These are phyloP conservation scores for Rhizopus delemar DNA, from an alignment of 371 early-diverging fungal species.

Conservation along the genomic window DNA sequence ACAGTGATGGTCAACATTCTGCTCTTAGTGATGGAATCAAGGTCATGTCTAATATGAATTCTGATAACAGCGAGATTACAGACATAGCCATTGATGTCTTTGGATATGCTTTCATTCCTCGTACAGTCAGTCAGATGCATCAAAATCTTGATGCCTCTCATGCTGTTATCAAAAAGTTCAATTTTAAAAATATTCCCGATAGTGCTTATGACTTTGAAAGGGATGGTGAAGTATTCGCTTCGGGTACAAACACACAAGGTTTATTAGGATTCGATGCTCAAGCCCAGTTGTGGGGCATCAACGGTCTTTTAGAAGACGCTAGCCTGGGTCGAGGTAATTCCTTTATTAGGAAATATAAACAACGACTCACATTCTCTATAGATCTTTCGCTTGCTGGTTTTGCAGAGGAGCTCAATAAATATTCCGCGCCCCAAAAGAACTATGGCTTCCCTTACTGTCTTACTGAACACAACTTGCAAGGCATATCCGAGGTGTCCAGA, in stretches of 20 bases:
- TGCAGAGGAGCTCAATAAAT: conserved; percentile 47
- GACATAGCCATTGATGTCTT: conserved; percentile 45
- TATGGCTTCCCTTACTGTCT: conserved; percentile 50
- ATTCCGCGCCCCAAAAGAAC: conserved; percentile 29
- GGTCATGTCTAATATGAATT: conserved; percentile 32
- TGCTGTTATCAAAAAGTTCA: conserved; percentile 49
- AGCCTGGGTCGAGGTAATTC: neutral
- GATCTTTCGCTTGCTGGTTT: conserved; percentile 27
- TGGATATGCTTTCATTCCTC: conserved; percentile 40
- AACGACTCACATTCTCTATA: neutral
- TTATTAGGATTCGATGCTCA: conserved; percentile 48
- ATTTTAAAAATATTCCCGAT: conserved; percentile 35
- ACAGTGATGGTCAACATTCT: conserved; percentile 48
- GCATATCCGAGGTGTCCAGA: conserved; percentile 7
- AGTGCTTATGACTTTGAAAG: conserved; percentile 39
- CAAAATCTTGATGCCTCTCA: conserved; percentile 10
- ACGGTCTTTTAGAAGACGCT: conserved; percentile 13
- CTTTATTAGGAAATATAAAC: neutral
- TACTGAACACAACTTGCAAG: conserved; percentile 32
- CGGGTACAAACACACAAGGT: conserved; percentile 42
- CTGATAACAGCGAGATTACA: conserved; percentile 12
- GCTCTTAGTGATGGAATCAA: conserved; percentile 24
- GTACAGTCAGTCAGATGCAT: conserved; percentile 15
- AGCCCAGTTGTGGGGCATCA: conserved; percentile 47
- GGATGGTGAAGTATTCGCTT: conserved; percentile 41